Conservation (phyloP, 1,284 basidiomycete species). For the Trichosporon asahii region DNA sequence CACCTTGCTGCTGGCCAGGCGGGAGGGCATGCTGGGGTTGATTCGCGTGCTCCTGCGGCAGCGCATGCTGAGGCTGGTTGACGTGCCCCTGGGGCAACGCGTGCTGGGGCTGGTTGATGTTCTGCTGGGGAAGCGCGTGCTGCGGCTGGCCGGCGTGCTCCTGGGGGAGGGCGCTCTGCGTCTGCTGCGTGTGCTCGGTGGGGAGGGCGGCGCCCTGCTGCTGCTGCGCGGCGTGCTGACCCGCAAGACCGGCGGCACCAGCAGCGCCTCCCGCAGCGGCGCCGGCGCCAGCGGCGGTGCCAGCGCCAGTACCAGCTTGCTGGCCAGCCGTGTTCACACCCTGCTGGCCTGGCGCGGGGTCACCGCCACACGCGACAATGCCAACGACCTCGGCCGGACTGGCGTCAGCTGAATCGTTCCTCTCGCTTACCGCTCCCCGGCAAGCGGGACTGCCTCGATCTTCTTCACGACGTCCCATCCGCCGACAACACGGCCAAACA, state of each 20-base stretch:
- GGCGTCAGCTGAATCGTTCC: background rate
- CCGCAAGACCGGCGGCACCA: background rate
- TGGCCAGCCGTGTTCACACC: background rate
- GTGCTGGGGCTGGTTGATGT: background rate
- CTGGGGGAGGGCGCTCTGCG: background rate
- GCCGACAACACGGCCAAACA: constrained; percentile 84
- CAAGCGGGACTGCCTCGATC: constrained; percentile 87
- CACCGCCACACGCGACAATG: background rate
- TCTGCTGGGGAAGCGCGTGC: background rate
- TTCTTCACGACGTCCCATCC: constrained; percentile 85
- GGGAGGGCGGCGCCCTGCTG: background rate
- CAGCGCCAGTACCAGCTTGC: background rate
- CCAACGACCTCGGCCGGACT: background rate
- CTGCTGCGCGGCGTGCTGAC: background rate
- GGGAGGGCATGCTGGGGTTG: background rate
- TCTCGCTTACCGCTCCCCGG: constrained; percentile 39
- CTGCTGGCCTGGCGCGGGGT: background rate
- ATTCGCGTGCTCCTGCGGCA: background rate
- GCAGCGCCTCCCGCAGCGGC: background rate
- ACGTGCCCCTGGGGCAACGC: background rate
- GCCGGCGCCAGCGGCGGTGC: background rate
- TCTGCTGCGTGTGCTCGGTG: background rate
- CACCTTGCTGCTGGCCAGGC: background rate
- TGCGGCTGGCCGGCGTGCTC: background rate
- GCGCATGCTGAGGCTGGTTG: background rate